Conservation (phyloP, 345 rosid species). For the Eucalyptus curtisii region DNA sequence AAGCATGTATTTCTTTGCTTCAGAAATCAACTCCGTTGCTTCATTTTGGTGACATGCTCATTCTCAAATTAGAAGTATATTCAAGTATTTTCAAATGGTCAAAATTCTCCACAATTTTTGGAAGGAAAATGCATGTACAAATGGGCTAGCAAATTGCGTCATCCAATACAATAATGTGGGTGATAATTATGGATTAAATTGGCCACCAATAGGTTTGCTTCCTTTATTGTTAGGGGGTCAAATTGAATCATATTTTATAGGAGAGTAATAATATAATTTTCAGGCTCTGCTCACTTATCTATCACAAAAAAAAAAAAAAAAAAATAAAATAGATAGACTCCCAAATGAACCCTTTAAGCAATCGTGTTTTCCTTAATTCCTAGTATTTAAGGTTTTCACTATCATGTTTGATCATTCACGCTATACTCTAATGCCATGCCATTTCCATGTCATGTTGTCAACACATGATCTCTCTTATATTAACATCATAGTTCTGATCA, state of each 20-base stretch:
- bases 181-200: background rate
- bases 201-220: background rate
- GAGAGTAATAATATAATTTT: no score
- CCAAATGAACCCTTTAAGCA: background rate
- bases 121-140: background rate
- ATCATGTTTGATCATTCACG: no score
- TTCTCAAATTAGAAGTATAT: background rate
- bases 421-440: no score
- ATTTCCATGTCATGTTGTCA: accelerated
- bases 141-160: background rate
- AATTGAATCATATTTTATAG: background rate
- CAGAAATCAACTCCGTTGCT: background rate
- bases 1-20: background rate
- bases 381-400: background rate
- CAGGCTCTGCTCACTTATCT: background rate
- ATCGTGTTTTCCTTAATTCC: no score
- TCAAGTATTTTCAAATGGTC: background rate
- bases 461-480: no score
- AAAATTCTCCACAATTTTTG: background rate
- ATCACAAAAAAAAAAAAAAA: no score
- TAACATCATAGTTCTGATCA: no score
- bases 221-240: background rate
- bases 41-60: background rate
- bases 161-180: background rate
- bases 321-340: no score